These are phyloP conservation scores for Endogone sp. DNA, from an alignment of 192 early-diverging fungal genomes.

Conservation along the genomic window DNA sequence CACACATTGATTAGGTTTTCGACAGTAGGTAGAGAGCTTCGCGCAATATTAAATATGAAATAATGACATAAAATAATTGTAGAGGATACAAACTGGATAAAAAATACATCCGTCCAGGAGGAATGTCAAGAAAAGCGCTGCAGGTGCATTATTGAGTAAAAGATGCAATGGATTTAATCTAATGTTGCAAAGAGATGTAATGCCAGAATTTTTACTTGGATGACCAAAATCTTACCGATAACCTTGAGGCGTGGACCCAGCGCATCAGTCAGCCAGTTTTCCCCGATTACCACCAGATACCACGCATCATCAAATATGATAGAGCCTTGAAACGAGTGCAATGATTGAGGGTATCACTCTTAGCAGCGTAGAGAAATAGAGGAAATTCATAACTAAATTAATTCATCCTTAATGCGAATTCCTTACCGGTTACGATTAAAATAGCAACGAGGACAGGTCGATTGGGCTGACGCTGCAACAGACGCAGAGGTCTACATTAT, in stretches of 20 bases:
- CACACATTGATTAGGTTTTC: neutral
- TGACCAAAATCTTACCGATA: constrained; percentile 18
- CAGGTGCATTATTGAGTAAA: neutral
- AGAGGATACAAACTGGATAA: constrained; percentile 19
- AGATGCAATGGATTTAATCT: neutral
- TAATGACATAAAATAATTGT: neutral
- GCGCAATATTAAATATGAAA: too few relatives aligned
- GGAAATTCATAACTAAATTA: neutral
- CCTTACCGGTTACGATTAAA: constrained; percentile 30
- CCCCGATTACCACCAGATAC: constrained; percentile 25
- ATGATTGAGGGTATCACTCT: neutral
- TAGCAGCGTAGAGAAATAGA: neutral
- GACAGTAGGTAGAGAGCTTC: too few relatives aligned
- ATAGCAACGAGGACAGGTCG: constrained; percentile 24
- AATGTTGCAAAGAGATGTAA: neutral
- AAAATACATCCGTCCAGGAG: constrained; percentile 31
- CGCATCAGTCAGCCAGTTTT: constrained; percentile 23
- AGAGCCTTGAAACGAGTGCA: constrained; percentile 11
- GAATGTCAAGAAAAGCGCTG: constrained; percentile 30
- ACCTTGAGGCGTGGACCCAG: constrained; percentile 18
- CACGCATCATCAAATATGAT: constrained; percentile 33
- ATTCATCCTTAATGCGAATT: neutral
- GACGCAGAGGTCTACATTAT: constrained; percentile 22
- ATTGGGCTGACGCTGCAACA: constrained; percentile 26
- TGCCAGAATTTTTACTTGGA: too few relatives aligned